phyloP scores from a whole-genome alignment of 1,139 yeast genomes.

The Yamadazyma diddensiae region DNA sequence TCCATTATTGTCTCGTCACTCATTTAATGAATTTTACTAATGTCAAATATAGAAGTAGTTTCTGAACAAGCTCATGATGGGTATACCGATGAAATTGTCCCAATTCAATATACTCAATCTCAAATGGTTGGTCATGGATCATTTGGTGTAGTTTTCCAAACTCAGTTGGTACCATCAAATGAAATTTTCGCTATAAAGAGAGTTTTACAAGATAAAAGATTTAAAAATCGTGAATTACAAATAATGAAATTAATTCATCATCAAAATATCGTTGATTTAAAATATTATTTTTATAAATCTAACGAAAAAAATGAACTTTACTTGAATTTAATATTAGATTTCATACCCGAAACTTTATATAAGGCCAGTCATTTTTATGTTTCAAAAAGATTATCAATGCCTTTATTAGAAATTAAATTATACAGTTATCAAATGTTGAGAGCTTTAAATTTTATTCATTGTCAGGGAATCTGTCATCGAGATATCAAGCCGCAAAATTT shows the following conservation, averaged over 20 bases:
- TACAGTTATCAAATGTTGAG: slow-evolving; percentile 90
- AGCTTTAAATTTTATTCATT: slow-evolving; percentile 88
- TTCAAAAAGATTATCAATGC: slow-evolving; percentile 78
- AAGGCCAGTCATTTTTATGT: slow-evolving; percentile 84
- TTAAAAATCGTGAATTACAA: slow-evolving; percentile 94
- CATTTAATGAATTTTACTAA: slow-evolving; percentile 25
- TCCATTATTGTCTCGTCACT: neutral
- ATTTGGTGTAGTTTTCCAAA: slow-evolving; percentile 93
- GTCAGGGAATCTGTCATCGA: slow-evolving; percentile 91
- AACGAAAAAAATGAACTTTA: slow-evolving; percentile 79
- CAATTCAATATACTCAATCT: slow-evolving; percentile 66
- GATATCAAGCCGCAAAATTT: slow-evolving; percentile 82
- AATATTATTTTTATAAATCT: slow-evolving; percentile 83
- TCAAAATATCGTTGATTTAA: slow-evolving; percentile 82
- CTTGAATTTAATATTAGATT: slow-evolving; percentile 84
- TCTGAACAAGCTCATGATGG: slow-evolving; percentile 76
- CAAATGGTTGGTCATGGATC: slow-evolving; percentile 97
- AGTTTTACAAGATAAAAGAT: slow-evolving; percentile 90
- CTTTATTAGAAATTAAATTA: slow-evolving; percentile 81
- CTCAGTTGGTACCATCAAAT: slow-evolving; percentile 71
- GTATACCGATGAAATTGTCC: slow-evolving; percentile 60
- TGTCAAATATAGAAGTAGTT: slow-evolving; percentile 55
- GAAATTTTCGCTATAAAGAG: slow-evolving; percentile 89
- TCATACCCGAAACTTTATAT: slow-evolving; percentile 90
- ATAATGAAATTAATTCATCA: slow-evolving; percentile 90